These are phyloP conservation scores for Quercus berberidifolia DNA, from an alignment of 306 rosid genomes.

Conservation along the genomic window DNA sequence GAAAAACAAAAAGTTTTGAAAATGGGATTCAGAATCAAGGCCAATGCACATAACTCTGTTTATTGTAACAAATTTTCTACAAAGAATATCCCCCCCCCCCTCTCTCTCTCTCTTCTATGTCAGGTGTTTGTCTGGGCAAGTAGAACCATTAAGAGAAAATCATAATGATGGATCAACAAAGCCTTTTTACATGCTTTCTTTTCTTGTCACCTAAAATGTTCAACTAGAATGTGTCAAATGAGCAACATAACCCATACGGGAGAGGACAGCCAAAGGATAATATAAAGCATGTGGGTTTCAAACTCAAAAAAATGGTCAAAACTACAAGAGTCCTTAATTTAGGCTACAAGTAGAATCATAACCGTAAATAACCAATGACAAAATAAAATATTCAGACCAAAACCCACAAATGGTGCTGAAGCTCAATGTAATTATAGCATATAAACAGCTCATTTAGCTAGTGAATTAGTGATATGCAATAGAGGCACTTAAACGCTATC, in stretches of 20 bases:
- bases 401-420: not conserved
- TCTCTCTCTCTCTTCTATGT: not conserved
- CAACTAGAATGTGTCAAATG: not conserved
- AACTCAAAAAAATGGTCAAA: not conserved
- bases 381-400: not conserved
- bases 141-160: not conserved
- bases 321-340: not conserved
- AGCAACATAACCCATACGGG: not conserved
- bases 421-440: not conserved
- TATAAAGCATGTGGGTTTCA: not conserved
- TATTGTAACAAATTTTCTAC: not conserved
- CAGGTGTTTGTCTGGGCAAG: not conserved
- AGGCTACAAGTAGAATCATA: not conserved
- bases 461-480: not conserved
- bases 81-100: not conserved
- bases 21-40: not conserved
- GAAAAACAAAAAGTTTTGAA: not conserved
- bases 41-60: not conserved
- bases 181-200: not conserved
- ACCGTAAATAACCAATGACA: not conserved
- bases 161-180: not conserved
- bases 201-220: not conserved
- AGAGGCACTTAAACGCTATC: constrained; percentile 8
- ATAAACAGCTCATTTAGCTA: not conserved
- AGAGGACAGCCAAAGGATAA: not conserved